phyloP scores from a whole-genome alignment of 805 yeast genomes.

The Metschnikowia kunwiensis region DNA sequence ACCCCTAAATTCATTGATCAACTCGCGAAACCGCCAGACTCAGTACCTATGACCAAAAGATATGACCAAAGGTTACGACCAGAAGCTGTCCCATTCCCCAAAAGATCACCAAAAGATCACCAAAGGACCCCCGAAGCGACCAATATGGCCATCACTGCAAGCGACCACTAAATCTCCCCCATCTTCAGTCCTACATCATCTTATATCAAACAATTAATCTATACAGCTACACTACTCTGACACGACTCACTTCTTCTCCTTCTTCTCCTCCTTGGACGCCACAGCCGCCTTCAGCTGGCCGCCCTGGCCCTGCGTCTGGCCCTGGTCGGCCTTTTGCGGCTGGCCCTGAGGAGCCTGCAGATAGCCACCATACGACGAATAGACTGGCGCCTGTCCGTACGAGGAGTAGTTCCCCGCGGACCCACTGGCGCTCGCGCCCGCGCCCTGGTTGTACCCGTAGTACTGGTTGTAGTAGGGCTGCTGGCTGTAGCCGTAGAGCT shows the following conservation, averaged over 20 bases:
- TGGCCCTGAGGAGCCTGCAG: conserved; percentile 14
- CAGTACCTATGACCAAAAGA: no score
- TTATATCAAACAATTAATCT: conserved; percentile 4
- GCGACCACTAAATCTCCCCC: no score
- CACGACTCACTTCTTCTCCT: conserved; percentile 17
- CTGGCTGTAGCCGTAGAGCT: conserved; percentile 20
- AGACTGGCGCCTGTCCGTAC: conserved; percentile 18
- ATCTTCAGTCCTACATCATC: background rate
- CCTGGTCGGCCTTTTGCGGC: conserved; percentile 14
- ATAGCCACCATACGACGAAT: conserved; percentile 16
- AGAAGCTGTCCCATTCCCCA: no score
- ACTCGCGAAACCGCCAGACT: no score
- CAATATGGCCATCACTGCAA: no score
- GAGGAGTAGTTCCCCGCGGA: conserved; percentile 16
- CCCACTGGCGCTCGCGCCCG: conserved; percentile 6
- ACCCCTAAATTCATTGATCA: no score
- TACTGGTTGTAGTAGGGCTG: conserved; percentile 37
- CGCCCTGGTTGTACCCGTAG: conserved; percentile 41
- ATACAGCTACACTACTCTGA: conserved; percentile 14
- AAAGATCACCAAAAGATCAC: no score
- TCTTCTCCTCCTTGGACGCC: conserved; percentile 16
- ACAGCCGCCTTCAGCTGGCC: conserved; percentile 17
- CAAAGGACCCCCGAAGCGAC: no score
- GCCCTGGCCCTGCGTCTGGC: conserved; percentile 12
- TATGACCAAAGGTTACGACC: no score